These are phyloP conservation scores for Eleusine indica DNA, from an alignment of 176 grass and related monocot genomes.

Conservation along the genomic window DNA sequence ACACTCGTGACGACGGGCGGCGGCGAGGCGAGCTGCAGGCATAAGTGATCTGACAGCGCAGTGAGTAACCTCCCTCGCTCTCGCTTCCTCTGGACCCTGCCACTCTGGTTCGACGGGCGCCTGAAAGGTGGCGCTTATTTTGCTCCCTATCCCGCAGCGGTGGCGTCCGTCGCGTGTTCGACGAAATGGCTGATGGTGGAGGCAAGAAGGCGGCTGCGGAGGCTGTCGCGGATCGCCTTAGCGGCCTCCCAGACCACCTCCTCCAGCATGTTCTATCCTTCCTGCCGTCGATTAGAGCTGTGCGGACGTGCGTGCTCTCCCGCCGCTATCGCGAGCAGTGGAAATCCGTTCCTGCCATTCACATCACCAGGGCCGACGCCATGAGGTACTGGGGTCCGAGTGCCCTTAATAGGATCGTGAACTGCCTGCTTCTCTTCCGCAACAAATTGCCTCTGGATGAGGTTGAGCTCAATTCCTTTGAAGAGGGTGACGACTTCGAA, in stretches of 20 bases:
- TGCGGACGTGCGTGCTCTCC: slow-evolving; percentile 5
- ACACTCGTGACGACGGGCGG: too few relatives aligned
- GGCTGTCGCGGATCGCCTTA: background rate
- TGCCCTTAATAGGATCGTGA: background rate
- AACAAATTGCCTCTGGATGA: background rate
- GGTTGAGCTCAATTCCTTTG: background rate
- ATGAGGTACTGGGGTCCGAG: background rate
- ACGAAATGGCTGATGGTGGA: background rate
- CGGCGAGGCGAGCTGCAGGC: background rate
- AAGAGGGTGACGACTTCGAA: background rate
- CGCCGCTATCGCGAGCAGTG: background rate
- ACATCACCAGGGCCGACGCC: background rate
- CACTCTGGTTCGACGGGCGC: background rate
- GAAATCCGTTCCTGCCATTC: background rate
- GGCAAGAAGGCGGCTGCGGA: background rate
- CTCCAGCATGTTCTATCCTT: background rate
- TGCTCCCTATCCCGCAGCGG: background rate
- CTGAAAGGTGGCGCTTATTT: background rate
- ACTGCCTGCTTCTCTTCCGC: background rate
- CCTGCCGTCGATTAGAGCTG: background rate
- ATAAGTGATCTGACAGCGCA: background rate
- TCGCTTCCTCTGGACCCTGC: background rate
- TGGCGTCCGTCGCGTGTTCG: background rate
- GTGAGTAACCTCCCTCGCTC: background rate
- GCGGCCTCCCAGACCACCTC: background rate